Evolutionary conservation across 2,329 filamentous ascomycete species (phyloP).

Genomic region (Aplosporella prunicola): DNA sequence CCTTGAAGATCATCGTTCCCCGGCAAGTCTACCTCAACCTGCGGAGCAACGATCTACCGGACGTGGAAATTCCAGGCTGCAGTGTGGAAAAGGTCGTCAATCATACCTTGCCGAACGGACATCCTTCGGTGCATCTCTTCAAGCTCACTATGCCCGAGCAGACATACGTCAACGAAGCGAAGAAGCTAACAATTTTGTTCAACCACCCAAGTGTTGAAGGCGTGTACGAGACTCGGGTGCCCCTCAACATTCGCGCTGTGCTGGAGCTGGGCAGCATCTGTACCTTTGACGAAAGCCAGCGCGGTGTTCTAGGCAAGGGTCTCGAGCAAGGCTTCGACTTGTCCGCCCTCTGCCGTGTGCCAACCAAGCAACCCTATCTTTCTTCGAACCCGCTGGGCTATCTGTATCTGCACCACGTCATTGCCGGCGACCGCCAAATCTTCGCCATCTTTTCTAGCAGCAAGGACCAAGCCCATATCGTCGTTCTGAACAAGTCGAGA

Average conservation of each 20-base stretch:
- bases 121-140: conserved; percentile 88
- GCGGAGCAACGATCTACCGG: conserved; percentile 75
- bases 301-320: conserved; percentile 83
- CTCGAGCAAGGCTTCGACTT: conserved; percentile 92
- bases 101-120: conserved; percentile 87
- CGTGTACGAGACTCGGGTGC: conserved; percentile 90
- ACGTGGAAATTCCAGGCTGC: conserved; percentile 78
- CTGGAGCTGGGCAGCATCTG: conserved; percentile 85
- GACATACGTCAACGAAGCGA: conserved; percentile 72
- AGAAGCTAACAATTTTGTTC: conserved; percentile 74
- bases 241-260: conserved; percentile 75
- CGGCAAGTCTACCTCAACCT: conserved; percentile 87
- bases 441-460: conserved; percentile 88
- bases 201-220: conserved; percentile 93
- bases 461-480: conserved; percentile 68
- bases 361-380: conserved; percentile 65
- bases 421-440: conserved; percentile 80
- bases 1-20: conserved; percentile 78
- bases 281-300: conserved; percentile 83
- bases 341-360: conserved; percentile 58
- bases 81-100: conserved; percentile 88
- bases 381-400: conserved; percentile 67
- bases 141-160: conserved; percentile 86
- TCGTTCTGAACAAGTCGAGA: conserved; percentile 75
- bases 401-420: conserved; percentile 87